These are phyloP conservation scores for Daldinia grandis DNA, from an alignment of 495 filamentous ascomycete genomes.

Conservation along the genomic window DNA sequence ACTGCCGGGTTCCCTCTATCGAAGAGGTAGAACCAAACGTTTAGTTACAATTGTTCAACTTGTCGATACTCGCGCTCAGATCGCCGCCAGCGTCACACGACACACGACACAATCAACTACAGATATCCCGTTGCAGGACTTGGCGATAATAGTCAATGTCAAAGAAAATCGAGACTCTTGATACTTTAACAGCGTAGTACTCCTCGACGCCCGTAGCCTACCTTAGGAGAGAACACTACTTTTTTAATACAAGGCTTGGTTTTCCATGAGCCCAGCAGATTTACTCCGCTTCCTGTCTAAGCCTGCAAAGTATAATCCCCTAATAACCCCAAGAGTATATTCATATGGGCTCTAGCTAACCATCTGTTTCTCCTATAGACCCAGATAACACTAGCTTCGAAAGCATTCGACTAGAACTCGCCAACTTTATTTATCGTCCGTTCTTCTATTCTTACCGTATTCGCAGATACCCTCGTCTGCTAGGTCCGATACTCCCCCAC, in stretches of 20 bases:
- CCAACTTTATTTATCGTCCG: conserved; percentile 9
- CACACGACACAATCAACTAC: conserved; percentile 19
- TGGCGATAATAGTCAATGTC: conserved; percentile 41
- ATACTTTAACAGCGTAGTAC: conserved; percentile 14
- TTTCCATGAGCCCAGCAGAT: conserved; percentile 89
- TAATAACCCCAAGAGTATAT: conserved; percentile 26
- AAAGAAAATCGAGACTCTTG: conserved; percentile 11
- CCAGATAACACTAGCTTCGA: conserved; percentile 80
- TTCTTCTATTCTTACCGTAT: conserved; percentile 22
- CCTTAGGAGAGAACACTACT: conserved; percentile 26
- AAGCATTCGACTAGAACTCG: conserved; percentile 15
- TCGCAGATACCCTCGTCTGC: conserved; percentile 86
- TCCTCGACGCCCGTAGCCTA: conserved; percentile 25
- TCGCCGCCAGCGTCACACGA: conserved; percentile 24
- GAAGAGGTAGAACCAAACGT: background rate
- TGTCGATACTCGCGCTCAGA: conserved; percentile 1
- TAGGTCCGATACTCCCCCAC: conserved; percentile 83
- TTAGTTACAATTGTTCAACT: background rate
- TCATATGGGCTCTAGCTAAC: conserved; percentile 4
- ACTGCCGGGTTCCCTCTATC: background rate
- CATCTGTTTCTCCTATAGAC: conserved; percentile 62
- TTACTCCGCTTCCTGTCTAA: conserved; percentile 94
- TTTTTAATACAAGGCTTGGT: conserved; percentile 26
- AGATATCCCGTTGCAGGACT: conserved; percentile 30
- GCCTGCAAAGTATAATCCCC: conserved; percentile 81